phyloP scores from a whole-genome alignment of 257 asterid species.

The Salvia miltiorrhiza region DNA sequence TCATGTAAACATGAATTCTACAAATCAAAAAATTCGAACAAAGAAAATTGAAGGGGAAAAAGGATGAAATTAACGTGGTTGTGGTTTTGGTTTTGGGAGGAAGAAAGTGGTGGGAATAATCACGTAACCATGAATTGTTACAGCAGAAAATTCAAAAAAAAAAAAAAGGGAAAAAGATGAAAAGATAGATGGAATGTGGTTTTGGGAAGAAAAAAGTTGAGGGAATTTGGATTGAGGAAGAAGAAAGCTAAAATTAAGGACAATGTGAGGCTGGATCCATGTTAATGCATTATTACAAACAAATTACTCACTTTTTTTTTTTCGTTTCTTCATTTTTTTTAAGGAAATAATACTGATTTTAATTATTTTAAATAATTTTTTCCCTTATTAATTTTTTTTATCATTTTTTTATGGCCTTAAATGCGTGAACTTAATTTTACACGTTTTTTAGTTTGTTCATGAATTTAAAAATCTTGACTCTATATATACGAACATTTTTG shows the following conservation, averaged over 20 bases:
- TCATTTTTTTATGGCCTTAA: too few species aligned
- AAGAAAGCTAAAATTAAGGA: slow-evolving; percentile 46
- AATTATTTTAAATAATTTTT: too few species aligned
- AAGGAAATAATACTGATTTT: too few species aligned
- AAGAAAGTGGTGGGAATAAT: neutral
- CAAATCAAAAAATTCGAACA: neutral
- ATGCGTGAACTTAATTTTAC: too few species aligned
- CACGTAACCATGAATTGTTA: slow-evolving; percentile 12
- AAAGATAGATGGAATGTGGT: neutral
- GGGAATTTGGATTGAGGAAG: slow-evolving; percentile 25
- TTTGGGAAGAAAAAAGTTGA: neutral
- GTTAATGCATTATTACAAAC: neutral
- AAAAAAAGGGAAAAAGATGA: neutral
- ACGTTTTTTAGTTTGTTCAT: too few species aligned
- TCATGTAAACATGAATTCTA: slow-evolving; percentile 17
- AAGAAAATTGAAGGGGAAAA: too few species aligned
- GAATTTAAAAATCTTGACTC: too few species aligned
- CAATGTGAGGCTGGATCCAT: slow-evolving; percentile 35
- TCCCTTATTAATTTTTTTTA: too few species aligned
- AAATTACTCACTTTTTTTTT: neutral
- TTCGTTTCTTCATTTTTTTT: too few species aligned
- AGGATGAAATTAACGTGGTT: neutral
- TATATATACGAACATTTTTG: too few species aligned
- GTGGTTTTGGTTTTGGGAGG: neutral
- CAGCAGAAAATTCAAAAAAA: neutral